A percentile compares a stretch with the other conserved stretches of the same genome.
phyloP scores from a whole-genome alignment of 78 protist genomes.

The Dictyostelium purpureum region DNA sequence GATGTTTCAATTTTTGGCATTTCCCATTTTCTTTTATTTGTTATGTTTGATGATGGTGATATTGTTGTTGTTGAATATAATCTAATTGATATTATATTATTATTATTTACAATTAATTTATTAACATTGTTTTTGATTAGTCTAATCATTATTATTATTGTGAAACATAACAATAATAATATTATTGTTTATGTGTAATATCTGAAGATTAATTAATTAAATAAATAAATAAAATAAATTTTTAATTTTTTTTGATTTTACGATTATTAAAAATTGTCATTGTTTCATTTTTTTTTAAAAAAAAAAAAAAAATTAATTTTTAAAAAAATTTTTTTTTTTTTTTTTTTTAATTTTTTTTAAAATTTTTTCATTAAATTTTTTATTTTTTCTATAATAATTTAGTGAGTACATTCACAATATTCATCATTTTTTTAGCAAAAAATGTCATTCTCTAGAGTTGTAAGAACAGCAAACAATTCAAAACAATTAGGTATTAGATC shows the following conservation, averaged over 20 bases:
- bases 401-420: background rate
- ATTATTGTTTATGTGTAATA: background rate
- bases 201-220: too few relatives aligned
- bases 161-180: too few relatives aligned
- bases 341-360: conserved; percentile 15
- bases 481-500: conserved; percentile 4
- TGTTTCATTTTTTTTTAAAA: background rate
- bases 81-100: background rate
- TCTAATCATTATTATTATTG: background rate
- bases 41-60: background rate
- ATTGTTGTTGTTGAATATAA: background rate
- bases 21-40: conserved; percentile 24
- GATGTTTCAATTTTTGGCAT: conserved; percentile 2
- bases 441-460: background rate
- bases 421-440: background rate
- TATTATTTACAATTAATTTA: background rate
- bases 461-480: background rate
- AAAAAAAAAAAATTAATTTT: too few relatives aligned
- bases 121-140: too few relatives aligned
- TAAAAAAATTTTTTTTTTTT: background rate
- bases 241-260: background rate
- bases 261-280: too few relatives aligned
- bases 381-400: background rate
- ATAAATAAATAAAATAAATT: background rate
- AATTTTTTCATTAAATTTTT: background rate